A percentile compares a stretch with the other conserved stretches of the same genome.
These are phyloP conservation scores for Gossypium lobatum DNA, from an alignment of 441 rosid genomes.

Conservation along the genomic window DNA sequence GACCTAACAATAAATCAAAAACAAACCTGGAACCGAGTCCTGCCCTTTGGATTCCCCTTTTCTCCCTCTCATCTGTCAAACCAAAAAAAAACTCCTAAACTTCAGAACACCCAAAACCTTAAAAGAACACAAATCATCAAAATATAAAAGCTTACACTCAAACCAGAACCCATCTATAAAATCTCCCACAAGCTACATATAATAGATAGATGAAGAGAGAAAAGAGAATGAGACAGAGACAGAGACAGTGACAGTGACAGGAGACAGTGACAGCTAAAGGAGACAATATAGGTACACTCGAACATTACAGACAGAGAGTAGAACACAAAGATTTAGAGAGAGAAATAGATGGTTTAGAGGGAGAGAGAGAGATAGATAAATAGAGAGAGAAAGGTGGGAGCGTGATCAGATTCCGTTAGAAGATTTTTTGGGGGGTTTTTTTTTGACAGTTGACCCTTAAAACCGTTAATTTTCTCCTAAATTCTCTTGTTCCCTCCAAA, in stretches of 20 bases:
- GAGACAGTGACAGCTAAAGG: slow-evolving; percentile 47
- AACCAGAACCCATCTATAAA: neutral
- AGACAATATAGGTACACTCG: slow-evolving; percentile 26
- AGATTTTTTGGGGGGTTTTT: slow-evolving; percentile 36
- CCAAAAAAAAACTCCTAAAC: neutral
- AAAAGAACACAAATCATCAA: neutral
- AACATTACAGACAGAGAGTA: slow-evolving; percentile 14
- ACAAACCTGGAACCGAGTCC: slow-evolving; percentile 56
- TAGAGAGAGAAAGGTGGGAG: slow-evolving; percentile 50
- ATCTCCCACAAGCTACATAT: neutral
- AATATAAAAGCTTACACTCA: neutral
- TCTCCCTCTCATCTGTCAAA: slow-evolving; percentile 55
- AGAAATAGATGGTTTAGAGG: slow-evolving; percentile 23
- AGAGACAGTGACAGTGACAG: neutral
- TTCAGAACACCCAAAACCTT: neutral
- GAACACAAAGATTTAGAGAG: slow-evolving; percentile 24
- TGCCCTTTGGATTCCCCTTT: slow-evolving; percentile 28
- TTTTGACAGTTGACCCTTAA: slow-evolving; percentile 72
- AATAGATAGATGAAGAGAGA: neutral
- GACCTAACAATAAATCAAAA: slow-evolving; percentile 6
- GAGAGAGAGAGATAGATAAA: slow-evolving; percentile 30
- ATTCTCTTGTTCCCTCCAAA: slow-evolving; percentile 23
- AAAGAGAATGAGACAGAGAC: slow-evolving; percentile 11
- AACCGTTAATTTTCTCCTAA: slow-evolving; percentile 45
- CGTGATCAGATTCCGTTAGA: slow-evolving; percentile 74